Evolutionary conservation across 2,329 filamentous ascomycete genomes (phyloP).

Genomic region (Fusarium napiforme): DNA sequence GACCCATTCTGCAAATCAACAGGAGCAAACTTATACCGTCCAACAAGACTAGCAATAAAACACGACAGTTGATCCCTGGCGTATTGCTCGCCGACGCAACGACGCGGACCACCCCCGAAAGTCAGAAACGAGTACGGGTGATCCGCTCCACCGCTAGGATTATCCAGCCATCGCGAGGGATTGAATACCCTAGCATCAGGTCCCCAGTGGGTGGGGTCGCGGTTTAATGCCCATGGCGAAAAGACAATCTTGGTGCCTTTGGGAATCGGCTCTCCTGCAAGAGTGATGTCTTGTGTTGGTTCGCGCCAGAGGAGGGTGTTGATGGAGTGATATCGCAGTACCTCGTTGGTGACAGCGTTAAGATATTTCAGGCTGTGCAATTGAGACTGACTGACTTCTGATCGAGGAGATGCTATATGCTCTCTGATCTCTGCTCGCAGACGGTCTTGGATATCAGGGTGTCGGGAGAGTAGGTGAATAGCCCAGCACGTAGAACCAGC

Average conservation of each 20-base stretch:
- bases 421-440: neutral
- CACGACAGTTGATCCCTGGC: neutral
- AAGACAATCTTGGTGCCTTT: neutral
- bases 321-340: accelerated
- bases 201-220: neutral
- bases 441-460: neutral
- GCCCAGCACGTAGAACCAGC: neutral
- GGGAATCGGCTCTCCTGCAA: neutral
- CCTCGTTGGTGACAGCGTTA: neutral
- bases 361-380: neutral
- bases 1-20: neutral
- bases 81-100: neutral
- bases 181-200: accelerated
- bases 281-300: neutral
- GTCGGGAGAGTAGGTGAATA: neutral
- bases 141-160: neutral
- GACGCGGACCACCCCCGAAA: neutral
- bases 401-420: neutral
- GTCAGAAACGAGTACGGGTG: neutral
- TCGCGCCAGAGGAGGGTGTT: neutral
- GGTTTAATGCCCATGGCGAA: neutral
- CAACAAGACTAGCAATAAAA: neutral
- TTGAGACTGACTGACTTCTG: neutral
- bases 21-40: neutral
- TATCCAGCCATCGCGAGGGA: neutral